Base-by-base conservation (phyloP, 306 rosid species). In the Quillaja saponaria region DNA sequence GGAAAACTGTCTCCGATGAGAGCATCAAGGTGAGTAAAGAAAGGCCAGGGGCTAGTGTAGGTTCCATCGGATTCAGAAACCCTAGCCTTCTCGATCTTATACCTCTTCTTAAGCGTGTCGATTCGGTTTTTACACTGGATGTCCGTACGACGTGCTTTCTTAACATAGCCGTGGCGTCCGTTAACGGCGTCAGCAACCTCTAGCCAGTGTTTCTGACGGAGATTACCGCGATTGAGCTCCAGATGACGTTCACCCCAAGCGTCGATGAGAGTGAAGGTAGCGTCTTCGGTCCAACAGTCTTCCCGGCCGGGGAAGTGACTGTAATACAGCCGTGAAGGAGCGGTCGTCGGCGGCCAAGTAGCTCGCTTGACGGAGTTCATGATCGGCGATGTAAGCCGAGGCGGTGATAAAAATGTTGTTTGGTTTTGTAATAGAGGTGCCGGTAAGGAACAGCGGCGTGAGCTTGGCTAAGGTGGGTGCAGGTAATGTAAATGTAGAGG, bases 91-190 rank as follows among this genome's bases (percentile, higher is more conserved):
- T 88, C 92, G 80, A 83, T 63, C 82, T 83, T 80, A 68, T 74
- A 88, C 90, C 74, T 88, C 76, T 81, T 88, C 68, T 83, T 88
- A 0, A 88, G 86, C 42, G 94, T 80, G 67, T 83, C 90, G 71
- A 88, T 77, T 44, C 92, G 90, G 71, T 83, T 83, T 61, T 83
- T 83, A 62, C 94, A 88, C 78, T 88, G 96, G 62, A 83, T 57
- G 49, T 78, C 82, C 54, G 84, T 81, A 21, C 92, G 87, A 51
- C 55, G 62, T 1, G 80, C 34, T 66, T 65, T 79, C n/a, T 39
- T 25, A 57, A 18, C 70, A 54, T 54, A 69, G 42, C 74, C 71
- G 63, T 81, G 84, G 5, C 28, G 61, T 58, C 65, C 58, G 83
- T 88, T 88, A 55, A 85, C 82, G 68, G 84, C 73, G 75, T 75